Evolutionary conservation across 2,329 filamentous ascomycete genomes (phyloP).

Genomic region (Fusarium irregulare): DNA sequence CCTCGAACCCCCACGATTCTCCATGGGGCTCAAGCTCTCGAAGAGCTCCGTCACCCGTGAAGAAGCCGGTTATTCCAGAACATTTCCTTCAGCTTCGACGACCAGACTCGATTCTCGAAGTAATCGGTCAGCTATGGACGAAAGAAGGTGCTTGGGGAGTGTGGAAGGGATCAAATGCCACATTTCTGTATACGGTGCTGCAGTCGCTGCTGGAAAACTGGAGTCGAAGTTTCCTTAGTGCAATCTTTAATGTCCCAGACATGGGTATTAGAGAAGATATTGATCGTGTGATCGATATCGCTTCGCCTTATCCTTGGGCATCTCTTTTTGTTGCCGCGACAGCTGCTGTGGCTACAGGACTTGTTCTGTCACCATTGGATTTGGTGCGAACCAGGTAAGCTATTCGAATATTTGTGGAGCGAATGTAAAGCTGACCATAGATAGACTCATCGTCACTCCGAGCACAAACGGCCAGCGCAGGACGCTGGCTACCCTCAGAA

Average conservation of each 20-base stretch:
- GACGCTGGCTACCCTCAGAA: slow-evolving; percentile 80
- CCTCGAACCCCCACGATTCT: slow-evolving; percentile 65
- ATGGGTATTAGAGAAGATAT: slow-evolving; percentile 79
- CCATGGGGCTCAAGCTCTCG: slow-evolving; percentile 50
- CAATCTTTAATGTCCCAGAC: slow-evolving; percentile 90
- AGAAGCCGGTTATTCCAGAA: slow-evolving; percentile 51
- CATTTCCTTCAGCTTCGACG: slow-evolving; percentile 78
- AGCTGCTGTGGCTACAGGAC: slow-evolving; percentile 76
- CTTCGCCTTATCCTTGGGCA: slow-evolving; percentile 83
- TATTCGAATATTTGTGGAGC: background rate
- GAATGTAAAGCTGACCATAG: slow-evolving; percentile 45
- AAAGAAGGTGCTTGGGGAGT: slow-evolving; percentile 91
- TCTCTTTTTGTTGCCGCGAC: slow-evolving; percentile 79
- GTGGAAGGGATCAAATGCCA: slow-evolving; percentile 94
- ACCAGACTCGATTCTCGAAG: slow-evolving; percentile 84
- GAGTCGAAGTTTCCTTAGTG: slow-evolving; percentile 89
- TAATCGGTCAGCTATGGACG: slow-evolving; percentile 87
- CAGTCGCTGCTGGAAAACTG: slow-evolving; percentile 91
- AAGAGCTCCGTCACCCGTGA: slow-evolving; percentile 50
- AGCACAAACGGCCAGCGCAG: slow-evolving; percentile 79
- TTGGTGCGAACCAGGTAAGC: slow-evolving; percentile 79
- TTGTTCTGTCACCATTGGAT: slow-evolving; percentile 88
- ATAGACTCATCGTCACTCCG: slow-evolving; percentile 83
- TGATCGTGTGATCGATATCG: slow-evolving; percentile 77
- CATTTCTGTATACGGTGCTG: slow-evolving; percentile 90